Evolutionary conservation across 1,284 basidiomycete species (phyloP), one percentile per base, ranked within the genome.

Genomic region (Abortiporus biennis): DNA sequence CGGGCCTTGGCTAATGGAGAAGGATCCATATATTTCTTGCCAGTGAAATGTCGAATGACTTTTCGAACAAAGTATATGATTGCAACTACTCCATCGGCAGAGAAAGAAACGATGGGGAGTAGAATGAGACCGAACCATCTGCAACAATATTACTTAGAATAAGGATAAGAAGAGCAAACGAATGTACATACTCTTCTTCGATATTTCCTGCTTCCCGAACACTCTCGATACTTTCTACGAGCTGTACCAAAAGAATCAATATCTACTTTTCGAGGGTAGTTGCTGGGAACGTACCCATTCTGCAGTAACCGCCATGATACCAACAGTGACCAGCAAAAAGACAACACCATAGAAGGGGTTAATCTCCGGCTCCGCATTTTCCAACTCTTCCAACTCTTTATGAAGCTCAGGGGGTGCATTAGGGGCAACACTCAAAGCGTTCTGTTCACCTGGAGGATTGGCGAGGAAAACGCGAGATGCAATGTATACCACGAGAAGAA

Each of bases 61-160:
- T 50, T 51, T 21, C 50, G 66, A 15, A 71, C 16, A 57, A 79
- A 80, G 56, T 68, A 77, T 11, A 71, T 61, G 27, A 76, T 57
- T 0, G 78, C 72, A 23, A 84, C 65, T 12, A 67, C 61, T 30
- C 77, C 83, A 54, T 85, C 80, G 2, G 78, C 80, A 3, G 78
- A 74, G 60, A 80, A 86, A 3, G 82, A 84, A 11, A 83, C 70
- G 39, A 85, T 61, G 0, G 83, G 83, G 1, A 85, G 68, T 4
- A 86, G 64, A 38, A 85, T 68, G 43, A 85, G 61, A 19, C 83
- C 83, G 53, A 85, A 83, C 78, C 79, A 84, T 51, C 77, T 78
- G 15, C 6, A 29, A 36, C 13, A 17, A 21, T 29, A 8, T 29
- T 9, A 29, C 9, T 29, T 29, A 29, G 27, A 8, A 29, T n/a